phyloP scores from a whole-genome alignment of 345 rosid genomes.

The Reutealis trisperma region DNA sequence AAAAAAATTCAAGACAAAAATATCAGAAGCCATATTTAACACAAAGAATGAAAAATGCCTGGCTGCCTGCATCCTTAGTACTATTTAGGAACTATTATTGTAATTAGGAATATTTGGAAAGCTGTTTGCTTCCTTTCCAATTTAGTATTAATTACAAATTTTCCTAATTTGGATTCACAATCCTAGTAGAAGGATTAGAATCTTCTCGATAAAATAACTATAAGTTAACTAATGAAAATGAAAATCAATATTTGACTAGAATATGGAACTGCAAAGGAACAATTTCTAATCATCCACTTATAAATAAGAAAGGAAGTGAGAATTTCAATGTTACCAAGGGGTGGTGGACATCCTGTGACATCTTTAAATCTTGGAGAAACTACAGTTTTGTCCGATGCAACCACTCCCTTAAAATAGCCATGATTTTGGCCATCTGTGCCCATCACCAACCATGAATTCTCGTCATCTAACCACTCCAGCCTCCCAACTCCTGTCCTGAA shows the following conservation, averaged over 20 bases:
- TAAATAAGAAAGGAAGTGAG: background rate
- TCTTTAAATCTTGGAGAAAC: slow-evolving; percentile 34
- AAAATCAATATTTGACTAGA: background rate
- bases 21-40: no score
- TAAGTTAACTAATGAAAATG: no score
- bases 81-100: no score
- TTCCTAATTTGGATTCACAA: no score
- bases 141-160: no score
- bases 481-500: slow-evolving; percentile 62
- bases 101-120: no score
- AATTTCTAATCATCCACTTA: background rate
- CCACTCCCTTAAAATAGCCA: slow-evolving; percentile 65
- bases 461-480: slow-evolving; percentile 67
- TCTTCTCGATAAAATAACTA: no score
- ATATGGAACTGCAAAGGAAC: background rate
- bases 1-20: no score
- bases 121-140: no score
- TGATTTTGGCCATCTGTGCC: slow-evolving; percentile 59
- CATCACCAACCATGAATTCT: slow-evolving; percentile 58
- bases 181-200: no score
- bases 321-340: slow-evolving; percentile 51
- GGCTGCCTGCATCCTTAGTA: no score
- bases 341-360: slow-evolving; percentile 57
- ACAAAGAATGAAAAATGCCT: no score
- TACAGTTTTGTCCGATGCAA: slow-evolving; percentile 68